Evolutionary conservation across 169 alveolate genomes (phyloP), one percentile per base, ranked within the genome.

Genomic region (Plasmodium reichenowi): DNA sequence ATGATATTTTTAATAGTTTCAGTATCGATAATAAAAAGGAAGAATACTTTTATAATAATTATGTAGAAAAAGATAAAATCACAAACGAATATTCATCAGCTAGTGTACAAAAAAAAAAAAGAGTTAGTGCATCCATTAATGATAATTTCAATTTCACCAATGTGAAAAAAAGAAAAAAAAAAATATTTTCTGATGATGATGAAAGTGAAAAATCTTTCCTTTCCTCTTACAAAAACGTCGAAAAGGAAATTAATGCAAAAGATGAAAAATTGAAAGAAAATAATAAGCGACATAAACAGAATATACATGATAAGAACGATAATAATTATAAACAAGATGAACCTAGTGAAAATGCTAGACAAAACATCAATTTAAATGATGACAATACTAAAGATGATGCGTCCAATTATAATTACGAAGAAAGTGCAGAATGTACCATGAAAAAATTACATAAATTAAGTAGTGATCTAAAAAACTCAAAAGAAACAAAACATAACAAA

Each of bases 131-230:
- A 29, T 52, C 83, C 2, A 50, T 7, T 7, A 63, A 83, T 12
- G 9, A 10, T 29, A 7, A 68, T 66, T n/a, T 17, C 9, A 58
- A 83, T 56, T 3, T 20, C 29, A n/a, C 13, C 22, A 83, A 83
- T 43, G 50, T 20, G 43, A 83, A 68, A 68, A 83, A 54, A 62
- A 83, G 91, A 60, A 83, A 83, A 83, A 83, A 83, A 72, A 83
- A 83, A 83, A 67, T 56, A 9, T 48, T 68, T 59, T 17, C 38
- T n/a, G 91, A 83, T 83, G 91, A 83, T 58, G 76, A 83, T 32
- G 73, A 68, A 38, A 58, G 22, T 15, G 32, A 68, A 54, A 85
- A 78, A 2, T 3, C 67, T 15, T 64, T 47, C 32, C 43, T 15
- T 38, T 22, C n/a, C 6, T 66, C 76, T 13, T 64, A 64, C 52